Conservation (phyloP, 78 protist genomes). For the Mastigamoeba balamuthi region DNA sequence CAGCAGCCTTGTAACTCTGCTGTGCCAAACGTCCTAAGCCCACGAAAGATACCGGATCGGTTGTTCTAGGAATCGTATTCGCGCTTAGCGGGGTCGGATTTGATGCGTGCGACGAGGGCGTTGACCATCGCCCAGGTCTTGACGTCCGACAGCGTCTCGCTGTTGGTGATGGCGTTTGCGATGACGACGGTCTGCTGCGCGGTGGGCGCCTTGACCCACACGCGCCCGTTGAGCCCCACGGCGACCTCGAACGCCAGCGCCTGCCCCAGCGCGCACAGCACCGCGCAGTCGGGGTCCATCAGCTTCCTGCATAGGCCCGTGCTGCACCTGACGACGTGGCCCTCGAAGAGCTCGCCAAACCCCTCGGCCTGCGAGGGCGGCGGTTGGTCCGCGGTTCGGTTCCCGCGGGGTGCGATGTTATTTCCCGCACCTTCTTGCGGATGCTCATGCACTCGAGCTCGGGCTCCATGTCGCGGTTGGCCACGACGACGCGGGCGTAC, state of each 20-base stretch:
- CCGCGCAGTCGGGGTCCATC: slow-evolving; percentile 11
- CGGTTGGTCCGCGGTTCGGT: no score
- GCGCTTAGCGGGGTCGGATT: no score
- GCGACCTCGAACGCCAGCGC: slow-evolving; percentile 54
- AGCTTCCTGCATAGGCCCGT: not conserved
- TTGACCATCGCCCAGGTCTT: no score
- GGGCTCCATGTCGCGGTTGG: slow-evolving; percentile 72
- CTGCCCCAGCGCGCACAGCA: slow-evolving; percentile 36
- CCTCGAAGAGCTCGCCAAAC: slow-evolving; percentile 60
- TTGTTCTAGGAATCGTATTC: no score
- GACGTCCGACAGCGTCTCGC: slow-evolving; percentile 27
- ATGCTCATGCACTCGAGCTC: slow-evolving; percentile 44
- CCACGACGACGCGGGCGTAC: slow-evolving; percentile 49
- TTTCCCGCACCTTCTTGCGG: no score
- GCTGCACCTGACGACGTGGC: slow-evolving; percentile 26
- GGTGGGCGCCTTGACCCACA: slow-evolving; percentile 49
- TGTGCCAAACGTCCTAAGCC: no score
- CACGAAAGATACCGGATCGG: no score
- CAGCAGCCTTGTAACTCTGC: no score
- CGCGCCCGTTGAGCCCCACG: slow-evolving; percentile 68
- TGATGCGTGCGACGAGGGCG: no score
- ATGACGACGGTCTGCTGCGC: slow-evolving; percentile 7
- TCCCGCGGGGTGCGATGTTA: no score
- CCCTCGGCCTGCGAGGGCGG: no score
- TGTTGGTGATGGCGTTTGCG: slow-evolving; percentile 34